Base-by-base conservation (phyloP, 2,329 filamentous ascomycete species). In the Tolypocladium cylindrosporum region DNA sequence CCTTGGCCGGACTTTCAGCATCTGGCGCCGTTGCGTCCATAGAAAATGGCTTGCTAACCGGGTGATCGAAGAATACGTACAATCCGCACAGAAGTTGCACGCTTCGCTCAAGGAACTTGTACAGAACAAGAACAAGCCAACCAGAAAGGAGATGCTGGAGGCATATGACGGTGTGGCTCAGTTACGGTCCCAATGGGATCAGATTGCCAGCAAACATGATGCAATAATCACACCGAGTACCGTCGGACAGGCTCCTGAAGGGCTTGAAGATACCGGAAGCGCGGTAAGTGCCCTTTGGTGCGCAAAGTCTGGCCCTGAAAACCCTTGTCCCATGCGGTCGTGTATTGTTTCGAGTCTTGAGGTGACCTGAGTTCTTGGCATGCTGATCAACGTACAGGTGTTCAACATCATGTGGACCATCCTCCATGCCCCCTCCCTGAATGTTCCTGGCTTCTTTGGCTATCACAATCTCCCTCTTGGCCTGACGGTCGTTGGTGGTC, bases 341-440 rank as follows among this genome's bases (percentile, higher is more conserved):
- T 45, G 42, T 13, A 11, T 45, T 24, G 21, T 14, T 14, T 10
- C n/a, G n/a, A 31, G 24, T 9, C 7, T 24, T 27, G 1, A 8
- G 4, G 5, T 9, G 7, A 8, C 9, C 2, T 13, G 24, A 13
- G 64, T 66, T 16, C 75, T 77, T 0, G 82, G 80, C n/a, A 11
- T 45, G 41, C 61, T 65, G 50, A 63, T 55, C 68, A 78, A 55
- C 16, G 75, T 3, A 2, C 43, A 63, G 61, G 41, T 56, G 8
- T 63, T 63, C 39, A 61, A 61, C 42, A 14, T 40, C 52, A 61
- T 61, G 61, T 63, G 61, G 61, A 63, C 61, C 72, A 73, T 72
- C 13, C 69, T 88, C 16, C 85, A 88, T 60, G 79, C 76, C 1
- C 85, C 85, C 0, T 81, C 84, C 0, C 69, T 87, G n/a, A 87